Percentiles rank a stretch among this genome's conserved stretches.
phyloP scores from a whole-genome alignment of 306 rosid species.

The Gynostemma pentaphyllum region DNA sequence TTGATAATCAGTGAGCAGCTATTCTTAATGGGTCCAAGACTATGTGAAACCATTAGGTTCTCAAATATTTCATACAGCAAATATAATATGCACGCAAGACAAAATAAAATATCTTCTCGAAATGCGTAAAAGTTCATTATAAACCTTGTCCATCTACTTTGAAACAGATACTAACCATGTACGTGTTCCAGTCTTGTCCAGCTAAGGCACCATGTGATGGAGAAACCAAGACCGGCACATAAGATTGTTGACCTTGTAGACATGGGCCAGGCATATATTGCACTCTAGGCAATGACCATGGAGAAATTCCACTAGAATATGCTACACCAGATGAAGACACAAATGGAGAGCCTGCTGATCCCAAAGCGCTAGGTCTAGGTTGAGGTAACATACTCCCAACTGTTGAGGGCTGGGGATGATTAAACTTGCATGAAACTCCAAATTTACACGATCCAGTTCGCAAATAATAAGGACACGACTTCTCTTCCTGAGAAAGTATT shows the following conservation, averaged over 20 bases:
- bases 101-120: neutral
- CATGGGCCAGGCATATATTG: slow-evolving; percentile 48
- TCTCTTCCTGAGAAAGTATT: slow-evolving; percentile 60
- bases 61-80: neutral
- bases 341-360: slow-evolving; percentile 32
- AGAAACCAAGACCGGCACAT: slow-evolving; percentile 55
- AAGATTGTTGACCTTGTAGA: slow-evolving; percentile 44
- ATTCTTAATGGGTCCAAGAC: neutral
- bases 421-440: slow-evolving; percentile 93
- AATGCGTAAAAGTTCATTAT: neutral
- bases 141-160: neutral
- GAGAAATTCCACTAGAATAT: slow-evolving; percentile 51
- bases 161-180: slow-evolving; percentile 48
- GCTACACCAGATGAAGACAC: slow-evolving; percentile 51
- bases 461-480: slow-evolving; percentile 76
- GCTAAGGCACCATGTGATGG: slow-evolving; percentile 64
- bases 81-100: neutral
- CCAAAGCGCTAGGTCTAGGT: slow-evolving; percentile 38
- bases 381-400: slow-evolving; percentile 32
- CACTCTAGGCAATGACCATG: slow-evolving; percentile 61
- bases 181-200: slow-evolving; percentile 64
- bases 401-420: slow-evolving; percentile 70
- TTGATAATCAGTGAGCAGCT: neutral
- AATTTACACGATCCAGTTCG: slow-evolving; percentile 80
- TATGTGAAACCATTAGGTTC: neutral